phyloP scores from a whole-genome alignment of 2,329 filamentous ascomycete genomes.

The Anisogramma anomala region DNA sequence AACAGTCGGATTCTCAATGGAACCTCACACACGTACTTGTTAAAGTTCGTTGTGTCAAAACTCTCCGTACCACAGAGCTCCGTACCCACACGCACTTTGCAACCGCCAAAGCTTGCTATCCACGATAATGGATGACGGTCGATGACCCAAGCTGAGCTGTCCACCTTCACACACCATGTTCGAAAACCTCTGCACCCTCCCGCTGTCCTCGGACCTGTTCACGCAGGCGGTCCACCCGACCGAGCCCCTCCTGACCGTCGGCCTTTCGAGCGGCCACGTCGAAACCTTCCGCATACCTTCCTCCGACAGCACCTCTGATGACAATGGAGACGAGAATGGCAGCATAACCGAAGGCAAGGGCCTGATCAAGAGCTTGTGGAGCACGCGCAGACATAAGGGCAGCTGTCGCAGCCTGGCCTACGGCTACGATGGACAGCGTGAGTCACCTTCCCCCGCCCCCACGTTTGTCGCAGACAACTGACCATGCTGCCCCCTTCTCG shows the following conservation, averaged over 20 bases:
- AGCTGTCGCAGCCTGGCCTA: slow-evolving; percentile 79
- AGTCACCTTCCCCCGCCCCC: slow-evolving; percentile 18
- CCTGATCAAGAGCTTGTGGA: slow-evolving; percentile 74
- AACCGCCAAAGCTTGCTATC: not conserved
- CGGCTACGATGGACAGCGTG: slow-evolving; percentile 61
- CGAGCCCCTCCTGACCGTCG: slow-evolving; percentile 75
- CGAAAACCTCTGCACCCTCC: slow-evolving; percentile 83
- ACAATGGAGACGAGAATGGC: slow-evolving; percentile 37
- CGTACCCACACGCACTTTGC: no score
- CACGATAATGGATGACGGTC: slow-evolving; percentile 5
- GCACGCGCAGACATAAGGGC: slow-evolving; percentile 81
- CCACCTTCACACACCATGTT: slow-evolving; percentile 47
- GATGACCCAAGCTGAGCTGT: slow-evolving; percentile 5
- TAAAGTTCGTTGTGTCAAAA: no score
- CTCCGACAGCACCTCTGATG: slow-evolving; percentile 36
- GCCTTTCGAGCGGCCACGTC: slow-evolving; percentile 75
- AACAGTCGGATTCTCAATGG: no score
- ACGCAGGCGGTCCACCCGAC: slow-evolving; percentile 75
- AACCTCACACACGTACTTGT: no score
- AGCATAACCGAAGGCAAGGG: slow-evolving; percentile 53
- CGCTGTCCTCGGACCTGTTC: slow-evolving; percentile 78
- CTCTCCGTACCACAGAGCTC: no score
- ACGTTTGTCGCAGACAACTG: not conserved
- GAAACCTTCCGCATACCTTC: slow-evolving; percentile 65
- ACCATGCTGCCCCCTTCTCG: not conserved